Base-by-base conservation (phyloP, 495 filamentous ascomycete genomes). In the Penicillium salamii region DNA sequence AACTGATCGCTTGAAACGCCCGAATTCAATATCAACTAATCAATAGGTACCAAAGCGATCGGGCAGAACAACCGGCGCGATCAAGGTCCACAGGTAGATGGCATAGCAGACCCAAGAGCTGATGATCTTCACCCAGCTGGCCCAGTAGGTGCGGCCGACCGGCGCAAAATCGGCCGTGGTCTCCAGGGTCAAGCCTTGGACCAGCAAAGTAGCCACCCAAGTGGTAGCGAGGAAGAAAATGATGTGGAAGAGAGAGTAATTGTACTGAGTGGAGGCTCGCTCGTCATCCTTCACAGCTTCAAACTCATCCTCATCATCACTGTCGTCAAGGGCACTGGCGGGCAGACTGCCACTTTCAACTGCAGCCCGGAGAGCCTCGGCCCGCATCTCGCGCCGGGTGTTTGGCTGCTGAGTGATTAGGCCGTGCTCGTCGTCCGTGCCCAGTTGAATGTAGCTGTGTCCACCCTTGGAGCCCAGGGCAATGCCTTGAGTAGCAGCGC, bases 101-200 rank as follows among this genome's bases (percentile, higher is more conserved):
- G 74, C 84, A 69, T 98, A 97, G 70, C 95, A 97, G 38, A 93
- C 85, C 93, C 93, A 98, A 14, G 91, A 85, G 71, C 90, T 96
- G 41, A 97, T 83, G 66, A 98, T 97, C 84, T 97, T 98, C 55
- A 96, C 90, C 93, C 93, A 98, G 70, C 89, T 96, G 17, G 93
- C 93, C 84, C 91, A 95, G 74, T 97, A 93, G 15, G 92, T 97
- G 40, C 93, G 76, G 23, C 93, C 93, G 14, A 98, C 92, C 0
- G 93, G 87, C 4, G 88, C 87, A 67, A 98, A 97, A 58, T 91
- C 83, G 15, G 76, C 75, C 14, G 72, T 68, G 18, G 78, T 74
- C 34, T 86, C 81, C 3, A 82, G 77, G 15, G 90, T 80, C 61
- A 92, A 76, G 50, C 87, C 88, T 73, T 90, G 90, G 12, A 91